These are phyloP conservation scores for Candida rishiriensis DNA, from an alignment of 805 yeast species.

Conservation along the genomic window DNA sequence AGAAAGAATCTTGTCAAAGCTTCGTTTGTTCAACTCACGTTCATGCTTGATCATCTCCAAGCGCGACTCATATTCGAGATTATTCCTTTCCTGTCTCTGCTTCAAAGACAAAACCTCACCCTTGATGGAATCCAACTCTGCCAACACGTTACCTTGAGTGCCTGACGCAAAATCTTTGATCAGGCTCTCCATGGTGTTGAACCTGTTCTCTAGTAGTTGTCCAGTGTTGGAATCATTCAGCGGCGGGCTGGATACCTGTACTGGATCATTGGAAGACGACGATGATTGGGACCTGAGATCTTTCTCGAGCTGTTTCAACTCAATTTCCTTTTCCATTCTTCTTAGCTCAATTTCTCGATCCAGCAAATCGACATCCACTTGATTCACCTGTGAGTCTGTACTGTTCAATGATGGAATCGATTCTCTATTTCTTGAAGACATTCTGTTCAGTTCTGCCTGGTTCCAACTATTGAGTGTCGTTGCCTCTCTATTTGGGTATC, in stretches of 20 bases:
- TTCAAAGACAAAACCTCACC: slow-evolving; percentile 20
- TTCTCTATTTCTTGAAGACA: slow-evolving; percentile 1
- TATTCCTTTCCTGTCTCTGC: slow-evolving; percentile 39
- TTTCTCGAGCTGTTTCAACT: slow-evolving; percentile 8
- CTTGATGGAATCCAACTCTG: slow-evolving; percentile 18
- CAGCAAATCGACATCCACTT: background rate
- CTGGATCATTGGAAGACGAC: background rate
- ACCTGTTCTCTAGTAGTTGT: slow-evolving; percentile 6
- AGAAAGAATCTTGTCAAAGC: slow-evolving; percentile 19
- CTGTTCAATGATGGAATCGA: background rate
- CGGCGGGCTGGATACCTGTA: too few relatives aligned
- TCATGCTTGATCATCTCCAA: slow-evolving; percentile 60
- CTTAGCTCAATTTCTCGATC: slow-evolving; percentile 4
- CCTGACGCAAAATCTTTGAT: slow-evolving; percentile 17
- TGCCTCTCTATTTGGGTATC: too few relatives aligned
- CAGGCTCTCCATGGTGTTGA: slow-evolving; percentile 10
- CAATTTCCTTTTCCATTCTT: slow-evolving; percentile 3
- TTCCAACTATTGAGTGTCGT: slow-evolving; percentile 1
- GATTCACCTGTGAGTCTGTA: background rate
- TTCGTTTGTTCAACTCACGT: slow-evolving; percentile 21
- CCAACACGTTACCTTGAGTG: slow-evolving; percentile 12
- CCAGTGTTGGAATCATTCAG: background rate
- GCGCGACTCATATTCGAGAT: slow-evolving; percentile 66
- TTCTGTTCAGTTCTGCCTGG: slow-evolving; percentile 1
- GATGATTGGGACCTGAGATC: slow-evolving; percentile 1